Percentiles rank a stretch among this genome's conserved stretches.
Conservation (phyloP, 306 rosid species). For the apple (Malus domestica) region ASM211411v1 NC_041791.1:4913501-4914000, state of each 20-base stretch:
- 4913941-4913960: background rate
- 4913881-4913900: background rate
- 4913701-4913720: background rate
- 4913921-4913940: background rate
- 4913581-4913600: no score
- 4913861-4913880: background rate
- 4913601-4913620: background rate
- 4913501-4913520: no score
- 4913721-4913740: background rate
- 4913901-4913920: background rate
- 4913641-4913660: no score
- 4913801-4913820: background rate
- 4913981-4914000: slow-evolving; percentile 23
- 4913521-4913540: no score
- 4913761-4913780: background rate
- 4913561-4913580: no score
- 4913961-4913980: slow-evolving; percentile 19
- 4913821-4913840: background rate
- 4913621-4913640: background rate
- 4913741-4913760: background rate
- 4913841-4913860: background rate
- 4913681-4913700: no score
- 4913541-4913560: no score
- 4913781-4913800: background rate
- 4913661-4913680: no score